Evolutionary conservation across 495 filamentous ascomycete genomes (phyloP).

Genomic region (Penicillium nucicola): DNA sequence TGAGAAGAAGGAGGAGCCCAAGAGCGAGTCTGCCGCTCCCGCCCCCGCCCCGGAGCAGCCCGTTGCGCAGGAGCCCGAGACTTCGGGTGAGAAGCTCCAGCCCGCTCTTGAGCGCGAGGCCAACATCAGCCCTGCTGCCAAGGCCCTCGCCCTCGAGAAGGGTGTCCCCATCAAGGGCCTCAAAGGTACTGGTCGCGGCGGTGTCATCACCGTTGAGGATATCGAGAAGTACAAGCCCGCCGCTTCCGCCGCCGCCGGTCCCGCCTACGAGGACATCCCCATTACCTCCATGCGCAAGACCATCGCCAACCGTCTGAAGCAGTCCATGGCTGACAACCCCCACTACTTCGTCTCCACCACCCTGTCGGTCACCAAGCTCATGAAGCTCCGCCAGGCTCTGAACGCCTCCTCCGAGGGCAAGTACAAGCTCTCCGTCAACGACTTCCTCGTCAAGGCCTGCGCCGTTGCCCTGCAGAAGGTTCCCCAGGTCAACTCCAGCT

Average conservation of each 20-base stretch:
- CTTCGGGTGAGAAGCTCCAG: constrained; percentile 73
- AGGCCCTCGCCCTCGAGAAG: constrained; percentile 80
- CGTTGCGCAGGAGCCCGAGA: constrained; percentile 65
- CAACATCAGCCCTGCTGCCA: constrained; percentile 68
- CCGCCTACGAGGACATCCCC: constrained; percentile 80
- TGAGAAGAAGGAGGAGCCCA: constrained; percentile 63
- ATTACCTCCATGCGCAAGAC: constrained; percentile 95
- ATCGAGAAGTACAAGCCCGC: constrained; percentile 76
- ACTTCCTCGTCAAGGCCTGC: constrained; percentile 98
- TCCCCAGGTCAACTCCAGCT: constrained; percentile 91
- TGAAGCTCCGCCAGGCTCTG: constrained; percentile 92
- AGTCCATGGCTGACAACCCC: constrained; percentile 88
- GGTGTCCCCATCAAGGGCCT: constrained; percentile 74
- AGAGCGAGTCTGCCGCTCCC: constrained; percentile 56
- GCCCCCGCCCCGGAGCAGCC: constrained; percentile 54
- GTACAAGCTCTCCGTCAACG: constrained; percentile 98
- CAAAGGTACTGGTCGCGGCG: constrained; percentile 85
- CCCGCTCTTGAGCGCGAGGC: constrained; percentile 78
- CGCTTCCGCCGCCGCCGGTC: constrained; percentile 50
- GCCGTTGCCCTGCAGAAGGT: constrained; percentile 87
- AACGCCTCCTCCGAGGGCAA: constrained; percentile 84
- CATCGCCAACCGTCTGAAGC: constrained; percentile 85
- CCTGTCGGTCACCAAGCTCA: constrained; percentile 87
- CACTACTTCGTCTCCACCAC: constrained; percentile 94
- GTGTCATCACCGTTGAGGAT: constrained; percentile 87